Evolutionary conservation across 352 stramenopile genomes (phyloP).

Genomic region (Pythium periplocum): DNA sequence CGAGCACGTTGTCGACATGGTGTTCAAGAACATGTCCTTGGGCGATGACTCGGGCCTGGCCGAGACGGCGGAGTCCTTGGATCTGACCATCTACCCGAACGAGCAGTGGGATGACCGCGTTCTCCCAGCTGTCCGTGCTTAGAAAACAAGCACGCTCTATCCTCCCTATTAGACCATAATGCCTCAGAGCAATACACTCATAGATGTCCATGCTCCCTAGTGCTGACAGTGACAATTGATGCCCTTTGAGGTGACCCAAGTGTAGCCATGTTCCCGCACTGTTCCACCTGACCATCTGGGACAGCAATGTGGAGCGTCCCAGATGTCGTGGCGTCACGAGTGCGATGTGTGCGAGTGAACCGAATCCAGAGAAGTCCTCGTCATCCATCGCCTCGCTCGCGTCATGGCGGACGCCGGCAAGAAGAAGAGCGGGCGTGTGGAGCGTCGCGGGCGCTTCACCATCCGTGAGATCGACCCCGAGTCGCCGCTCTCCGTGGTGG

Average conservation of each 20-base stretch:
- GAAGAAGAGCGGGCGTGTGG: conserved; percentile 38
- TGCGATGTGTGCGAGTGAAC: no score
- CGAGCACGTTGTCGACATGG: conserved; percentile 69
- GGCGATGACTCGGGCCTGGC: conserved; percentile 63
- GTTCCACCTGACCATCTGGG: no score
- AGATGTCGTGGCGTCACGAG: no score
- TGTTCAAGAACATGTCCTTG: conserved; percentile 70
- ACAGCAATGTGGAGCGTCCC: no score
- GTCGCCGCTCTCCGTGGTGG: conserved; percentile 22
- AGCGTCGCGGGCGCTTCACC: conserved; percentile 76
- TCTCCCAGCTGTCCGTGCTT: no score
- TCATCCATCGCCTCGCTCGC: neutral
- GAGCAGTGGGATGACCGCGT: conserved; percentile 49
- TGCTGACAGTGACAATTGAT: no score
- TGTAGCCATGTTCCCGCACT: no score
- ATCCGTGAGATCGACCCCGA: conserved; percentile 73
- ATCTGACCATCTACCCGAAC: conserved; percentile 73
- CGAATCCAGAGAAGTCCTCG: neutral
- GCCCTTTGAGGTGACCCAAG: no score
- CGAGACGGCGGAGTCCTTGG: conserved; percentile 65
- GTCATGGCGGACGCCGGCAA: conserved; percentile 1
- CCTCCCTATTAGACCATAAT: no score
- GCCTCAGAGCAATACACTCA: no score
- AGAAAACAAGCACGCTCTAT: no score
- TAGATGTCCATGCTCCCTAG: no score